These are phyloP conservation scores for Colletotrichum liaoningense DNA, from an alignment of 2,329 filamentous ascomycete species.

Conservation along the genomic window DNA sequence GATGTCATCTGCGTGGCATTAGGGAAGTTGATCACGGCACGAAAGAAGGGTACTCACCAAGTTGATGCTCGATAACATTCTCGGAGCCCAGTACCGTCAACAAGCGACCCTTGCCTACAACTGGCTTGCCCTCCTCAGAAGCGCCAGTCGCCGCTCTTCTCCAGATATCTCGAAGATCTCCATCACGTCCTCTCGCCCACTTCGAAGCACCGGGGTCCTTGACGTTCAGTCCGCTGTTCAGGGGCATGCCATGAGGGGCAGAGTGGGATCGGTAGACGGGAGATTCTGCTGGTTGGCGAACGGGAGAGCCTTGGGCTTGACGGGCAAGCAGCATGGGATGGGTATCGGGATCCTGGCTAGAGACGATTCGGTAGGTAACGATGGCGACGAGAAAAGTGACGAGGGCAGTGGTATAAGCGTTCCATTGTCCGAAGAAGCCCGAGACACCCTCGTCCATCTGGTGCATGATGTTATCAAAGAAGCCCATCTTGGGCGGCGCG, in stretches of 20 bases:
- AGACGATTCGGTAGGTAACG: conserved; percentile 77
- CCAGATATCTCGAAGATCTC: conserved; percentile 94
- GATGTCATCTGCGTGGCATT: conserved; percentile 67
- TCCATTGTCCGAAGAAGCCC: conserved; percentile 82
- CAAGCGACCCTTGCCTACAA: conserved; percentile 75
- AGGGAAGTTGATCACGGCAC: background rate
- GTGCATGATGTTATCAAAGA: conserved; percentile 68
- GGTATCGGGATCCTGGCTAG: conserved; percentile 84
- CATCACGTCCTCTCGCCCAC: conserved; percentile 86
- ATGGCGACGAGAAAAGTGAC: conserved; percentile 74
- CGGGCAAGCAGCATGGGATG: conserved; percentile 92
- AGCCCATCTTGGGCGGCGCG: conserved; percentile 47
- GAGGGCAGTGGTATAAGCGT: conserved; percentile 80
- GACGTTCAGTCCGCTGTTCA: conserved; percentile 82
- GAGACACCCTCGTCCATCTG: conserved; percentile 79
- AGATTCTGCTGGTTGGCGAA: conserved; percentile 87
- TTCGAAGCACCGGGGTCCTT: conserved; percentile 83
- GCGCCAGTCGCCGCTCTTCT: conserved; percentile 75
- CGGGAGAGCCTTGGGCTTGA: conserved; percentile 81
- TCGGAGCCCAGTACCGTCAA: conserved; percentile 83
- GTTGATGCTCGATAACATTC: conserved; percentile 77
- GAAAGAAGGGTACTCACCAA: conserved; percentile 55
- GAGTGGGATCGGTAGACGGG: conserved; percentile 87
- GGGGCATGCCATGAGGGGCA: conserved; percentile 85
- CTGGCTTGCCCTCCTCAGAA: conserved; percentile 68